These are phyloP conservation scores for Wakefieldia striispora DNA, from an alignment of 768 basidiomycete species.

Conservation along the genomic window DNA sequence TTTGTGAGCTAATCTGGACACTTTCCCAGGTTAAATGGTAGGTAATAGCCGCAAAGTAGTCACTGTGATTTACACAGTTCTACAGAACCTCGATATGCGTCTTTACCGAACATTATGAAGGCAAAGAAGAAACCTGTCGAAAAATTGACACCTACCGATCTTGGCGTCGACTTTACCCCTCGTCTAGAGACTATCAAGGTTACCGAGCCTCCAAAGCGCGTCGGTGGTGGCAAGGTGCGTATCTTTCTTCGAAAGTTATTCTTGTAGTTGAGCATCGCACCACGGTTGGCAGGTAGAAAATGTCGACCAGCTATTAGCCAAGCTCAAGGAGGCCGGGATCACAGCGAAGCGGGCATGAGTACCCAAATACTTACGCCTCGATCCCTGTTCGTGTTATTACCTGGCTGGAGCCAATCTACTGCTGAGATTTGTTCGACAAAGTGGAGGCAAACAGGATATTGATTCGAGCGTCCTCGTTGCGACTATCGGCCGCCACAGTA, in stretches of 20 bases:
- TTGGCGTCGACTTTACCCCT: conserved; percentile 82
- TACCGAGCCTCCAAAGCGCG: conserved; percentile 83
- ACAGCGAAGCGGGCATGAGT: conserved; percentile 27
- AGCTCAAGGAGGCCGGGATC: conserved; percentile 84
- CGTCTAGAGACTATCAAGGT: conserved; percentile 85
- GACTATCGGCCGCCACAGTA: conserved; percentile 8
- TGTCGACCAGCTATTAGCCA: conserved; percentile 87
- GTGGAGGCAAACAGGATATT: conserved; percentile 12
- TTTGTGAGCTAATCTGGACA: not conserved
- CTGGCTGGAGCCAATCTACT: not conserved
- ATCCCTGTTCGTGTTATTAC: conserved; percentile 4
- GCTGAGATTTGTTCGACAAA: not conserved
- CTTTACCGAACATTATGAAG: conserved; percentile 97
- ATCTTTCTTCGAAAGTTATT: not conserved
- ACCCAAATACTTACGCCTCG: not conserved
- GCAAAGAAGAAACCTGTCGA: conserved; percentile 99
- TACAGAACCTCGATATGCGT: conserved; percentile 92
- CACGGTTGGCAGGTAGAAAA: conserved; percentile 53
- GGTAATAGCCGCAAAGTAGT: conserved; percentile 5
- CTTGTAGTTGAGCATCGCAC: not conserved
- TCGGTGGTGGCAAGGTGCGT: conserved; percentile 85
- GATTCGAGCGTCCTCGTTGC: conserved; percentile 15
- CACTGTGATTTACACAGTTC: not conserved
- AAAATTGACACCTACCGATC: conserved; percentile 74
- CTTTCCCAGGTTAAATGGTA: conserved; percentile 69